These are phyloP conservation scores for Calcarisporium arbuscula DNA, from an alignment of 2,329 filamentous ascomycete genomes.

Conservation along the genomic window DNA sequence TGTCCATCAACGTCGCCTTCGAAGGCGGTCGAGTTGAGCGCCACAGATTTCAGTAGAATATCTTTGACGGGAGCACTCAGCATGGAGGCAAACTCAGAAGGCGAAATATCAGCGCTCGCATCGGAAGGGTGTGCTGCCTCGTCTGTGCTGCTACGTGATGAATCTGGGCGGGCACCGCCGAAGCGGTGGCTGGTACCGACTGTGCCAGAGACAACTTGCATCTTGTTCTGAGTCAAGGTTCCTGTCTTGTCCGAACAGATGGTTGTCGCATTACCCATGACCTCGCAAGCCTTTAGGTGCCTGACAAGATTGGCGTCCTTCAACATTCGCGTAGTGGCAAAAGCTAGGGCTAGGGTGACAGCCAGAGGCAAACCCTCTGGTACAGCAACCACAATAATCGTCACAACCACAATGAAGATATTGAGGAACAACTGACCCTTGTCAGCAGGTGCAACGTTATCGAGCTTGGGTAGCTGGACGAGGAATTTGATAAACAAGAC, in stretches of 20 bases:
- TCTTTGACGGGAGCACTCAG: constrained; percentile 43
- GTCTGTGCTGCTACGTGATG: constrained; percentile 16
- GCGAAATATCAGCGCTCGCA: constrained; percentile 29
- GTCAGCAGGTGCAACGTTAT: constrained; percentile 50
- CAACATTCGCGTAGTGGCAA: constrained; percentile 71
- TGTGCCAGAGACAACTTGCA: constrained; percentile 58
- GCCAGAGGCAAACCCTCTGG: constrained; percentile 72
- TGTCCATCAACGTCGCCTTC: constrained; percentile 65
- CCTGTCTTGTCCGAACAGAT: constrained; percentile 66
- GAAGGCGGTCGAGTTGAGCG: constrained; percentile 67
- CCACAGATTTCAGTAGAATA: constrained; percentile 52
- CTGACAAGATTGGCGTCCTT: constrained; percentile 73
- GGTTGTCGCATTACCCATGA: constrained; percentile 72
- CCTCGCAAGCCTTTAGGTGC: constrained; percentile 71
- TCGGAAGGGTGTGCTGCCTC: background rate
- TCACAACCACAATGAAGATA: constrained; percentile 73
- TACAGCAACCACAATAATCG: constrained; percentile 74
- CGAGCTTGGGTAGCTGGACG: constrained; percentile 52
- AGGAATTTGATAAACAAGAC: constrained; percentile 84
- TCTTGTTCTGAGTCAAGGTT: constrained; percentile 62
- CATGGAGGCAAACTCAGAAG: constrained; percentile 39
- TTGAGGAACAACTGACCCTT: constrained; percentile 76
- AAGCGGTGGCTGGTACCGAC: constrained; percentile 52
- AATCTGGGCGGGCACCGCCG: constrained; percentile 30
- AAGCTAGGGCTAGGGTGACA: constrained; percentile 70